phyloP scores from a whole-genome alignment of 208 protist genomes.

The Trypanosoma grayi region DNA sequence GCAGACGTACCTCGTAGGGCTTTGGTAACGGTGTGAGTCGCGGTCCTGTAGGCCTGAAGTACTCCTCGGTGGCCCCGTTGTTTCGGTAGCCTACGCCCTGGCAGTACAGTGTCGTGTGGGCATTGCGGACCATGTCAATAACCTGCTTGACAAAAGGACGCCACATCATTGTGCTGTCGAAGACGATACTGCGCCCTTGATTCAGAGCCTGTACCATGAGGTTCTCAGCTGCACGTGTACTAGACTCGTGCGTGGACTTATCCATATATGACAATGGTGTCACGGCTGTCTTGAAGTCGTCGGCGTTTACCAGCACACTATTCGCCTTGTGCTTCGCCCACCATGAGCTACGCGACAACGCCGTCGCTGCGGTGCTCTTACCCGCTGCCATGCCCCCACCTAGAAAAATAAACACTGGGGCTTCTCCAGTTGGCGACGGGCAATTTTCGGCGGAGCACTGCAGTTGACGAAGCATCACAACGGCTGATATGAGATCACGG shows the following conservation, averaged over 20 bases:
- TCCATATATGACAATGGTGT: conserved; percentile 9
- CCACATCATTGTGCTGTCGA: conserved; percentile 92
- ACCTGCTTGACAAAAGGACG: conserved; percentile 79
- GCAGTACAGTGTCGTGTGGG: conserved; percentile 60
- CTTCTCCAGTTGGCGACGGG: conserved; percentile 9
- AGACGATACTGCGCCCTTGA: conserved; percentile 76
- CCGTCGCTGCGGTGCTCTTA: conserved; percentile 78
- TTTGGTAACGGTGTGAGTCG: conserved; percentile 35
- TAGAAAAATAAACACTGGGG: conserved; percentile 84
- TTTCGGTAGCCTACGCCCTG: conserved; percentile 66
- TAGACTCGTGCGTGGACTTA: conserved; percentile 43
- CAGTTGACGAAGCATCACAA: conserved; percentile 60
- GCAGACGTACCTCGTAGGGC: conserved; percentile 72
- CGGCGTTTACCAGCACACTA: conserved; percentile 78
- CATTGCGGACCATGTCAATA: conserved; percentile 76
- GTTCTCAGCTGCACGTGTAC: conserved; percentile 73
- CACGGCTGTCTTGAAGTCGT: conserved; percentile 73
- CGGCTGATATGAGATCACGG: conserved; percentile 49
- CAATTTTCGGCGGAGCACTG: conserved; percentile 21
- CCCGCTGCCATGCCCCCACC: conserved; percentile 89
- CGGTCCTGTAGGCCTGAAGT: conserved; percentile 45
- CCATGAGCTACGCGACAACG: conserved; percentile 67
- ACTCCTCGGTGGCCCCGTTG: conserved; percentile 49
- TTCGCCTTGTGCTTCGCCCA: conserved; percentile 73
- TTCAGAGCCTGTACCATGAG: conserved; percentile 81